Evolutionary conservation across 805 yeast species (phyloP).

Genomic region (Metschnikowia cubensis): DNA sequence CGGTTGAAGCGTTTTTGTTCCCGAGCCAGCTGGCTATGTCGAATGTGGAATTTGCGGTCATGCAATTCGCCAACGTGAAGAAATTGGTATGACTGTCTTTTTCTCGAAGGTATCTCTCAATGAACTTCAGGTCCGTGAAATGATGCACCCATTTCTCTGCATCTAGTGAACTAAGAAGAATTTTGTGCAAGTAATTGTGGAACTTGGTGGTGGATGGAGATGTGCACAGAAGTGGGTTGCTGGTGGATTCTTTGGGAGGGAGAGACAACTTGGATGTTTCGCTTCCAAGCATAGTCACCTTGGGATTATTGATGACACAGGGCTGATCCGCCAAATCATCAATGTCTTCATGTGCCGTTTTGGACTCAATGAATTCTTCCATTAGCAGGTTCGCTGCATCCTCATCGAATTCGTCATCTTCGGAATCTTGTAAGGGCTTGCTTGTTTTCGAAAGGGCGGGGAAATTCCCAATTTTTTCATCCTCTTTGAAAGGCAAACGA

Average conservation of each 20-base stretch:
- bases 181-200: conserved; percentile 11
- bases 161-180: conserved; percentile 10
- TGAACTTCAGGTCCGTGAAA: conserved; percentile 12
- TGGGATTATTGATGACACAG: conserved; percentile 12
- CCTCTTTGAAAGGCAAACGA: conserved; percentile 71
- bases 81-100: conserved; percentile 23
- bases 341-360: conserved; percentile 14
- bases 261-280: conserved; percentile 19
- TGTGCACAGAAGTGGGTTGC: conserved; percentile 21
- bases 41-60: conserved; percentile 17
- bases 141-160: conserved; percentile 7
- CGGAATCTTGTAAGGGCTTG: not conserved
- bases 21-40: conserved; percentile 18
- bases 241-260: conserved; percentile 5
- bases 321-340: not conserved
- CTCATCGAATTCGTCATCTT: not conserved
- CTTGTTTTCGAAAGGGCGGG: conserved; percentile 20
- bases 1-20: conserved; percentile 4
- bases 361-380: conserved; percentile 30
- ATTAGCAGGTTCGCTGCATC: conserved; percentile 20
- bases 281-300: conserved; percentile 15
- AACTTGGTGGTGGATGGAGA: conserved; percentile 32
- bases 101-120: conserved; percentile 18
- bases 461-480: conserved; percentile 59
- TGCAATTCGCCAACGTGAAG: conserved; percentile 29